Base-by-base conservation (phyloP, 2,329 filamentous ascomycete species). In the Phyllosticta citriasiana region DNA sequence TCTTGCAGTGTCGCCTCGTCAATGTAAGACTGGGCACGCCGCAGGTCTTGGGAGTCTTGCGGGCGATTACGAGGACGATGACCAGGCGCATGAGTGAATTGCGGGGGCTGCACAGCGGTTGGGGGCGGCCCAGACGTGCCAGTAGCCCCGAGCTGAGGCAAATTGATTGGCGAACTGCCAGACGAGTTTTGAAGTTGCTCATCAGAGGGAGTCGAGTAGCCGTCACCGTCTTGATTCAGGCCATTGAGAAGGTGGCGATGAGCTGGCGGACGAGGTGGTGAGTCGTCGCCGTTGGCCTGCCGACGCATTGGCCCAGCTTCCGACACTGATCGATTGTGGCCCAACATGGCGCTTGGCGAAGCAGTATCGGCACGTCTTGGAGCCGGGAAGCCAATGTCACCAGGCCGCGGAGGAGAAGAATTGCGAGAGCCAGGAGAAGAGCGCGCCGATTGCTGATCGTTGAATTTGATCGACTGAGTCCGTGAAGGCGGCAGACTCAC, bases 1-100 rank as follows among this genome's bases (percentile, higher is more conserved):
- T 97, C 91, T 53, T 86, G 82, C 54, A 97, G 79, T 0, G 93
- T 97, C 1, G 85, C 86, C 66, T 81, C 83, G 26, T 94, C 96
- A 72, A 97, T 86, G 24, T 91, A 87, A 66, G 88, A 91, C 67
- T 91, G 94, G 57, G 89, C 90, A 65, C 86, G 86, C 64, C 89
- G 87, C 67, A 93, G 79, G 70, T 94, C 89, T 14, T 88, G 84
- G 30, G 90, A 87, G 62, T 89, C 84, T 66, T 88, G 85, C 0
- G 89, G 89, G 64, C 84, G 84, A 63, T 82, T 85, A 1, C 80
- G 78, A 4, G 91, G 91, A 56, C 84, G 82, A 57, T 87, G 82
- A 63, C 88, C 84, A 12, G 91, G 84, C 47, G 82, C 81, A 72
- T 96, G 90, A 55, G 85, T 82, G 71, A 97, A 93, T 10, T 84